Conservation (phyloP, 306 rosid genomes). For the Malus sylvestris region DNA sequence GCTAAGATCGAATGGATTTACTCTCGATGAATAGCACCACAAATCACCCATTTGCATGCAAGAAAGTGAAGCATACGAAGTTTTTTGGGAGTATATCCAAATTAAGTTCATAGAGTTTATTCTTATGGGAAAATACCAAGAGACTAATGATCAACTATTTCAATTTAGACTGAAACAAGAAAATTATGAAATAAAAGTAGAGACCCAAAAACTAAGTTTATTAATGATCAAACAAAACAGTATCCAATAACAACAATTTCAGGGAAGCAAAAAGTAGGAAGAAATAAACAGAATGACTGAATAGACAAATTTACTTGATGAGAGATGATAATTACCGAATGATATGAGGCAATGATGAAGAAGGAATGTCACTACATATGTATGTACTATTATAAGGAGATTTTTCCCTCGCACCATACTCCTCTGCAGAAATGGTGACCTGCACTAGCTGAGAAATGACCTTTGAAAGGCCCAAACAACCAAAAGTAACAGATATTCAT, state of each 20-base stretch:
- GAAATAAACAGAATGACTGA: background rate
- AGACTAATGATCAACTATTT: background rate
- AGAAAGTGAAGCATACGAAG: background rate
- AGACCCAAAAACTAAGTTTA: background rate
- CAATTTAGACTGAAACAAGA: background rate
- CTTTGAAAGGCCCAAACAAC: constrained; percentile 33
- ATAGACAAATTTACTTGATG: background rate
- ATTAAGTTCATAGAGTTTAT: background rate
- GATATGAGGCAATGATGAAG: constrained; percentile 46
- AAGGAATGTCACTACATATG: constrained; percentile 29
- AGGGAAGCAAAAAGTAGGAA: background rate
- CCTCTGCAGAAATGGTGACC: constrained; percentile 56
- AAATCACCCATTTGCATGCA: background rate
- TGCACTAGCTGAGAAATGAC: constrained; percentile 37
- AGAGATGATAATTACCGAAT: constrained; percentile 45
- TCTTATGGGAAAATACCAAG: background rate
- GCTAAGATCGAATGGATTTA: background rate
- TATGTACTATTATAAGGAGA: constrained; percentile 31
- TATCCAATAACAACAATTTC: background rate
- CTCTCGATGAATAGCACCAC: background rate
- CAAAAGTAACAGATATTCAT: constrained; percentile 17
- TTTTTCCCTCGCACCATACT: constrained; percentile 54
- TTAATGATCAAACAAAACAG: background rate
- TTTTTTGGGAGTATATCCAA: background rate
- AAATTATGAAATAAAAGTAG: background rate